Percentiles rank a stretch among this genome's conserved stretches.
Conservation (phyloP, 257 asterid genomes). For the Hygrophila difformis region DNA sequence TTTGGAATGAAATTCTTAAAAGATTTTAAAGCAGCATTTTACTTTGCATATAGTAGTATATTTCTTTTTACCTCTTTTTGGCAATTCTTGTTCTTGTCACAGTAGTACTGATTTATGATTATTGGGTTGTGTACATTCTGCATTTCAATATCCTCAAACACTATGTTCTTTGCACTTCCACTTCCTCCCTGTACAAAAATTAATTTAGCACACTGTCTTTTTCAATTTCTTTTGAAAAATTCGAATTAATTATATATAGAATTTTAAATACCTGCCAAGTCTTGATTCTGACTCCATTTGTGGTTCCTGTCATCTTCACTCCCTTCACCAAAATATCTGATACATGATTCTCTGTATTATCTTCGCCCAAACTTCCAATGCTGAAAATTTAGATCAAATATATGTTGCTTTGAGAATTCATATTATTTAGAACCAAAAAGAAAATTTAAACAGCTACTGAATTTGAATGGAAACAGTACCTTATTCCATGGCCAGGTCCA, state of each 20-base stretch:
- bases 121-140: constrained; percentile 71
- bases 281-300: constrained; percentile 86
- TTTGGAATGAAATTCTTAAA: too few species aligned
- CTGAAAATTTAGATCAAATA: constrained; percentile 22
- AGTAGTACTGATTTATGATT: constrained; percentile 73
- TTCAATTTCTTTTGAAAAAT: too few species aligned
- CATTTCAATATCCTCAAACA: constrained; percentile 57
- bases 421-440: neutral
- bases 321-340: constrained; percentile 53
- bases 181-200: constrained; percentile 62
- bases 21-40: too few species aligned
- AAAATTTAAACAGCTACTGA: neutral
- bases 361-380: constrained; percentile 92
- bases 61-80: constrained; percentile 54
- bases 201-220: too few species aligned
- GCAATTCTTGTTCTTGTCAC: constrained; percentile 54
- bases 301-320: constrained; percentile 55
- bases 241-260: neutral
- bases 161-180: constrained; percentile 64
- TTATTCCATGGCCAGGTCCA: constrained; percentile 98
- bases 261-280: constrained; percentile 68
- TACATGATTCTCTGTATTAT: constrained; percentile 45
- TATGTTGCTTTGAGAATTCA: neutral
- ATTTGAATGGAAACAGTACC: constrained; percentile 26
- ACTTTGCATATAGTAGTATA: too few species aligned